phyloP scores from a whole-genome alignment of 2,329 filamentous ascomycete species.

The Exophiala oligosperma region DNA sequence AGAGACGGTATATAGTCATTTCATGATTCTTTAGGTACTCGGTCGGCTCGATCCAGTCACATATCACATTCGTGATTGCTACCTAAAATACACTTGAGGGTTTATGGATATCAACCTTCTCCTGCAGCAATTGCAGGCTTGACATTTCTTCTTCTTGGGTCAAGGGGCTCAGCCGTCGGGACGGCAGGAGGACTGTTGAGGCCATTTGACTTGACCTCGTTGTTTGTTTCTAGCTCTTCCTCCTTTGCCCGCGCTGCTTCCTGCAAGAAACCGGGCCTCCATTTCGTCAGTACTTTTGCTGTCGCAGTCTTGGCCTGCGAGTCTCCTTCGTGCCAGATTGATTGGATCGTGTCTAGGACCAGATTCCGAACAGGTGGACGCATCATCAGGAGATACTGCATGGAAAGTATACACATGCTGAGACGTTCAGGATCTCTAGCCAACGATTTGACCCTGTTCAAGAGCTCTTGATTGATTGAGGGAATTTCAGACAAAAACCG shows the following conservation, averaged over 20 bases:
- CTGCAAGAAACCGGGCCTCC: conserved; percentile 47
- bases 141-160: conserved; percentile 12
- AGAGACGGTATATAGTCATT: neutral
- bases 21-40: no score
- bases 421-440: conserved; percentile 65
- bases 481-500: conserved; percentile 92
- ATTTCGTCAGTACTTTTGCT: conserved; percentile 56
- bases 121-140: conserved; percentile 4
- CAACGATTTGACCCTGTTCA: conserved; percentile 68
- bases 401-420: conserved; percentile 56
- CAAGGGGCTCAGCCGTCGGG: neutral
- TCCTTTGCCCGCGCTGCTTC: conserved; percentile 15
- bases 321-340: conserved; percentile 57
- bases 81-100: no score
- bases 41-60: no score
- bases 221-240: conserved; percentile 8
- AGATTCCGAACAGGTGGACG: conserved; percentile 60
- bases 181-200: conserved; percentile 5
- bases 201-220: conserved; percentile 12
- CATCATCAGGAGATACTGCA: conserved; percentile 61
- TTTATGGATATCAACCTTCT: neutral
- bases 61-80: no score
- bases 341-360: conserved; percentile 58
- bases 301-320: conserved; percentile 50
- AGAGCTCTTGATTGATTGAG: conserved; percentile 68